These are phyloP conservation scores for Parachaetomium inaequale DNA, from an alignment of 495 filamentous ascomycete species.

Conservation along the genomic window DNA sequence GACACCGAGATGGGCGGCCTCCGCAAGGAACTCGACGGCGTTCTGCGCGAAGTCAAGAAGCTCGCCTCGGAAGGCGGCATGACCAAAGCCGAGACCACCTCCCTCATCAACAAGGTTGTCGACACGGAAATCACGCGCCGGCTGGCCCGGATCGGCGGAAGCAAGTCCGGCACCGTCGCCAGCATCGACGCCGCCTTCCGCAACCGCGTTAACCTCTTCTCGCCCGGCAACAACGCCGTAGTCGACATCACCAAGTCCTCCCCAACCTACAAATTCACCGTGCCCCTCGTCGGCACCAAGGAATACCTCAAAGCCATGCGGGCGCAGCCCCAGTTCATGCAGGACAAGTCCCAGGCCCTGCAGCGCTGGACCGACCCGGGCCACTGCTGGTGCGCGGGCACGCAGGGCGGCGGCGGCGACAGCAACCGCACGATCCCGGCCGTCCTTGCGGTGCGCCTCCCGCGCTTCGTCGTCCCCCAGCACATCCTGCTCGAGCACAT, in stretches of 20 bases:
- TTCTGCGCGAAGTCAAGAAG: conserved; percentile 17
- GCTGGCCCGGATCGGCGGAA: conserved; percentile 37
- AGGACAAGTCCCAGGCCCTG: conserved; percentile 43
- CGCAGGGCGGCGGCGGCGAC: conserved; percentile 15
- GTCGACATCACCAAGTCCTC: conserved; percentile 33
- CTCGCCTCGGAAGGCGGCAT: conserved; percentile 17
- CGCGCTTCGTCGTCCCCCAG: conserved; percentile 49
- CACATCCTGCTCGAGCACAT: conserved; percentile 63
- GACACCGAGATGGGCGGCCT: conserved; percentile 21
- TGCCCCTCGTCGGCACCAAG: conserved; percentile 17
- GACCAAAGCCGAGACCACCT: conserved; percentile 32
- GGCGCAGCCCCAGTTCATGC: conserved; percentile 20
- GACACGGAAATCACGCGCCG: conserved; percentile 34
- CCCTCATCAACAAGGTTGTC: conserved; percentile 36
- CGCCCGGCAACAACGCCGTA: conserved; percentile 34
- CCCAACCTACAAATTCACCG: conserved; percentile 21
- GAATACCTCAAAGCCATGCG: conserved; percentile 27
- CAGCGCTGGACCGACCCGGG: conserved; percentile 57
- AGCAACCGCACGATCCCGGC: conserved; percentile 28
- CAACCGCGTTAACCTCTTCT: conserved; percentile 43
- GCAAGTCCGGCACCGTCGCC: conserved; percentile 27
- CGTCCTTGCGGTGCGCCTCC: conserved; percentile 48
- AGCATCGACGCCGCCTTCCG: conserved; percentile 30
- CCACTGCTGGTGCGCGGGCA: conserved; percentile 64
- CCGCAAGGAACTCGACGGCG: conserved; percentile 16